phyloP scores from a whole-genome alignment of 2,329 filamentous ascomycete genomes.

The Aspergillus sp. region DNA sequence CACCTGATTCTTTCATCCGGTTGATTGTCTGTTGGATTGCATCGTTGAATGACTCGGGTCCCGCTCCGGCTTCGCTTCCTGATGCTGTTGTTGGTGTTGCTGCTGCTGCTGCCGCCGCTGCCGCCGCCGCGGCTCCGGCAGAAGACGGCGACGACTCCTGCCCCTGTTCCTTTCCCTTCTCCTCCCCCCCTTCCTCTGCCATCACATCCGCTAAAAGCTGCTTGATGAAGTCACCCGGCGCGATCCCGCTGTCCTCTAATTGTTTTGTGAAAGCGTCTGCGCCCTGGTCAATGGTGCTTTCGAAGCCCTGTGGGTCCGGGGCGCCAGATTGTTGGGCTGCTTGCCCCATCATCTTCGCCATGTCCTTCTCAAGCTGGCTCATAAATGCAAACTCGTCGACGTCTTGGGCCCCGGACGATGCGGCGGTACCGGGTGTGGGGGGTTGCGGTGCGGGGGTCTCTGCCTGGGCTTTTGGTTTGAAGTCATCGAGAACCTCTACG shows the following conservation, averaged over 20 bases:
- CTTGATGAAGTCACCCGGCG: constrained; percentile 36
- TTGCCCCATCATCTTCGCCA: constrained; percentile 73
- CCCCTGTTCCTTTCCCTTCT: constrained; percentile 16
- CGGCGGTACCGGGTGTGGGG: not conserved
- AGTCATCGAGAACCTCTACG: constrained; percentile 88
- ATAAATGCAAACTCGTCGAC: constrained; percentile 60
- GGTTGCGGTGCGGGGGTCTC: constrained; percentile 16
- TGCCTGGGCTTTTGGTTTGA: constrained; percentile 51
- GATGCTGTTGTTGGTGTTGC: constrained; percentile 20
- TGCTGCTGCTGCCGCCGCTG: constrained; percentile 10
- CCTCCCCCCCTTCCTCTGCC: constrained; percentile 23
- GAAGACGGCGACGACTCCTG: not conserved
- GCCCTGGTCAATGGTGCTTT: constrained; percentile 30
- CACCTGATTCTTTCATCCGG: constrained; percentile 86
- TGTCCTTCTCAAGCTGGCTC: constrained; percentile 82
- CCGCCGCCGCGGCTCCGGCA: no score
- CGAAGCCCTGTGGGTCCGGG: constrained; percentile 22
- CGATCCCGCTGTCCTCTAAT: constrained; percentile 34
- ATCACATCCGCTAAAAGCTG: constrained; percentile 37
- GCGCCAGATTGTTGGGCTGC: constrained; percentile 23
- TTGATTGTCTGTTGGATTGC: constrained; percentile 94
- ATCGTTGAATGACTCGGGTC: constrained; percentile 78
- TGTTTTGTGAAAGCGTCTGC: constrained; percentile 38
- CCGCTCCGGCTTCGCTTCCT: constrained; percentile 26
- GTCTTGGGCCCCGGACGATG: constrained; percentile 15